phyloP scores from a whole-genome alignment of 306 rosid genomes.

The Alnus glutinosa region DNA sequence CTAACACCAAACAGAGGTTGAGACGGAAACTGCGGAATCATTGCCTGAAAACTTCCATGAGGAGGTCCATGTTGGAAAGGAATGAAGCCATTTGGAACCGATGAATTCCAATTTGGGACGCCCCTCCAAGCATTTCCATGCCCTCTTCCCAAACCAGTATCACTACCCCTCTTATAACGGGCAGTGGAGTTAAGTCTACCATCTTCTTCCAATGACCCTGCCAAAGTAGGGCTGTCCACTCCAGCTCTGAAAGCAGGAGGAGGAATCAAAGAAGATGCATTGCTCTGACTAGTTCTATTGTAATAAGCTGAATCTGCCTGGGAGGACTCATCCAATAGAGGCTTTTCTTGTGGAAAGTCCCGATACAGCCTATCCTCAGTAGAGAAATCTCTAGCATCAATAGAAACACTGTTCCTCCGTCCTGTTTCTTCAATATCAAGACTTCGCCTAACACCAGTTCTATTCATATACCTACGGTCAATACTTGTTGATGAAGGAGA shows the following conservation, averaged over 20 bases:
- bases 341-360: slow-evolving; percentile 65
- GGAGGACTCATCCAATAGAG: slow-evolving; percentile 60
- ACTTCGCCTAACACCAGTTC: slow-evolving; percentile 57
- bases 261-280: slow-evolving; percentile 52
- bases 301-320: slow-evolving; percentile 65
- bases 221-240: slow-evolving; percentile 72
- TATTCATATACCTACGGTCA: slow-evolving; percentile 63
- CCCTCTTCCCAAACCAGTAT: slow-evolving; percentile 72
- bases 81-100: slow-evolving; percentile 83
- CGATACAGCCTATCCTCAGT: slow-evolving; percentile 65
- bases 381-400: slow-evolving; percentile 67
- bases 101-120: slow-evolving; percentile 79
- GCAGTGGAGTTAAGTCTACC: slow-evolving; percentile 70
- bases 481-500: slow-evolving; percentile 83
- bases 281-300: slow-evolving; percentile 62
- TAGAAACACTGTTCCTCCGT: slow-evolving; percentile 54
- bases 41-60: slow-evolving; percentile 87
- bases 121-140: slow-evolving; percentile 96
- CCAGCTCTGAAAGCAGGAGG: slow-evolving; percentile 71
- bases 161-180: slow-evolving; percentile 76
- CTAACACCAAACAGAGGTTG: slow-evolving; percentile 83
- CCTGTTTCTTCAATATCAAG: slow-evolving; percentile 78
- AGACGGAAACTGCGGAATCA: slow-evolving; percentile 82
- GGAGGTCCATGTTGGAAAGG: slow-evolving; percentile 94
- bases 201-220: slow-evolving; percentile 80